These are phyloP conservation scores for Endocarpon pusillum DNA, from an alignment of 495 filamentous ascomycete species.

Conservation along the genomic window DNA sequence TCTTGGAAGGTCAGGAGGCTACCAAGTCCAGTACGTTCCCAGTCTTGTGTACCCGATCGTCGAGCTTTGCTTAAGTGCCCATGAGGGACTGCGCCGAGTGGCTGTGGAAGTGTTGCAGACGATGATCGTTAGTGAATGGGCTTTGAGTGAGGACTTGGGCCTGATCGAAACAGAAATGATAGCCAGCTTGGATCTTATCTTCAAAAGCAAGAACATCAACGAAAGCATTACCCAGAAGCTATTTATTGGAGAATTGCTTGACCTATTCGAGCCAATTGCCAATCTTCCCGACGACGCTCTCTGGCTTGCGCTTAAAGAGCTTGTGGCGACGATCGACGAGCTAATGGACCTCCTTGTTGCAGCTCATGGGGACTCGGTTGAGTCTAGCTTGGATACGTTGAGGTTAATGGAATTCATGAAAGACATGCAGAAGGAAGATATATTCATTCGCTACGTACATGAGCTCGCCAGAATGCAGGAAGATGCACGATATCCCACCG, in stretches of 20 bases:
- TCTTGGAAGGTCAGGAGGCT: slow-evolving; percentile 74
- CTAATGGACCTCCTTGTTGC: slow-evolving; percentile 82
- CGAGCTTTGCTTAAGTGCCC: slow-evolving; percentile 85
- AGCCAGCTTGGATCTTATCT: slow-evolving; percentile 80
- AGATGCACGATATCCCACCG: slow-evolving; percentile 60
- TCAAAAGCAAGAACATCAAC: slow-evolving; percentile 72
- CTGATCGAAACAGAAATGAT: slow-evolving; percentile 95
- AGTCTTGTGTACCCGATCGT: slow-evolving; percentile 81
- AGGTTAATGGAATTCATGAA: slow-evolving; percentile 91
- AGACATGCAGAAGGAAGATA: slow-evolving; percentile 94
- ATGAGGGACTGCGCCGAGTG: slow-evolving; percentile 75
- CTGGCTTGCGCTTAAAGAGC: slow-evolving; percentile 54
- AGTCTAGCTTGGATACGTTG: slow-evolving; percentile 73
- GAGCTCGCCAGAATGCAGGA: slow-evolving; percentile 70
- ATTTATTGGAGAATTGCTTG: slow-evolving; percentile 73
- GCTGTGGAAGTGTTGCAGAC: slow-evolving; percentile 87
- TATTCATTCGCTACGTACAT: slow-evolving; percentile 93
- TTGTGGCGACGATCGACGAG: slow-evolving; percentile 74
- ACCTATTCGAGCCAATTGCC: slow-evolving; percentile 58
- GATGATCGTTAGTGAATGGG: slow-evolving; percentile 98
- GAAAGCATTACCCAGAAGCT: slow-evolving; percentile 84
- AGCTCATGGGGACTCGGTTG: slow-evolving; percentile 67
- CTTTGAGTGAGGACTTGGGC: slow-evolving; percentile 78
- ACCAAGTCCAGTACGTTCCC: slow-evolving; percentile 96
- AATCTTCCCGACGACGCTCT: slow-evolving; percentile 51